phyloP scores from a whole-genome alignment of 495 filamentous ascomycete species.

The Immersiella caudata region DNA sequence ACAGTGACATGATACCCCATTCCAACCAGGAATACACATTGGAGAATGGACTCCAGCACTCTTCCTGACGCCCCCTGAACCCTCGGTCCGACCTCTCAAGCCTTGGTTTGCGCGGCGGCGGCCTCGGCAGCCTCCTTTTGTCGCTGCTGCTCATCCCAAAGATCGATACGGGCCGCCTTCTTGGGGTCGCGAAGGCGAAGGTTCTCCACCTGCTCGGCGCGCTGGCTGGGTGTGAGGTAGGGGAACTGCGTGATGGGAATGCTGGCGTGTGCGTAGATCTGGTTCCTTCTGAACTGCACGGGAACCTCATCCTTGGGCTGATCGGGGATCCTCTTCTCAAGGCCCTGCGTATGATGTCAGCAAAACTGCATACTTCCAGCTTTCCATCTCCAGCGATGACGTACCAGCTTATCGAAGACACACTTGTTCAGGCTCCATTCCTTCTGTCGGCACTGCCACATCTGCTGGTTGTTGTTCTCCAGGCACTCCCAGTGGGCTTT shows the following conservation, averaged over 20 bases:
- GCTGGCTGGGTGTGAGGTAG: conserved; percentile 28
- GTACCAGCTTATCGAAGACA: conserved; percentile 91
- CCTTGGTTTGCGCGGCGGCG: not conserved
- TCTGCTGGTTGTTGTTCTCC: conserved; percentile 94
- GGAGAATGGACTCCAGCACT: not conserved
- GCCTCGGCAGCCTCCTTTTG: not conserved
- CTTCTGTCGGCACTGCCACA: conserved; percentile 82
- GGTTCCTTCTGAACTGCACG: conserved; percentile 78
- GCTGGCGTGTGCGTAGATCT: conserved; percentile 68
- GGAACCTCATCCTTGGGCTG: conserved; percentile 74
- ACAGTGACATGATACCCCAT: not conserved
- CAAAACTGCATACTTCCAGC: not conserved
- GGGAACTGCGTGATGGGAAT: conserved; percentile 46
- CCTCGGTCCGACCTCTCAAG: not conserved
- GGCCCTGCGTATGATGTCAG: conserved; percentile 57
- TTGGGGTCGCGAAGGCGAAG: not conserved
- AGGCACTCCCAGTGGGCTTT: conserved; percentile 91
- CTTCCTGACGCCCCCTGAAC: not conserved
- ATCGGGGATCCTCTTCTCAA: conserved; percentile 89
- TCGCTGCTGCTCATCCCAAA: not conserved
- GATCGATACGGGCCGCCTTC: conserved; percentile 1
- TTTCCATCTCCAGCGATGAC: conserved; percentile 35
- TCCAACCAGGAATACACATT: not conserved
- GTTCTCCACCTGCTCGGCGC: conserved; percentile 15
- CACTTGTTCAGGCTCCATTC: conserved; percentile 89